Evolutionary conservation across 306 rosid genomes (phyloP).

Genomic region (Malus asiatica): DNA sequence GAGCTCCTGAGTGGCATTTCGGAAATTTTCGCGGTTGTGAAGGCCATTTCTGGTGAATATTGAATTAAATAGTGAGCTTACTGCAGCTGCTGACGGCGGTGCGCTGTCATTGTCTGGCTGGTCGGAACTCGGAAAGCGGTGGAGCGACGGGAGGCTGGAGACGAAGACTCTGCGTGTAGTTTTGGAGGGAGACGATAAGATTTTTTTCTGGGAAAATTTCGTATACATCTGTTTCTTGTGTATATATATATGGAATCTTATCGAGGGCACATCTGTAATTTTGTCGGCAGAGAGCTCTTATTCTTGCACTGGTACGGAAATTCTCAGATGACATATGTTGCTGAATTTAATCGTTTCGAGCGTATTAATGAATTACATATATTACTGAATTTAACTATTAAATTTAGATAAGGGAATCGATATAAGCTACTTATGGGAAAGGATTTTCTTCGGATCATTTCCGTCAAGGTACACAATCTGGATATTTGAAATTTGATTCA

Average conservation of each 20-base stretch:
- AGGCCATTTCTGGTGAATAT: slow-evolving; percentile 31
- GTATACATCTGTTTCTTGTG: neutral
- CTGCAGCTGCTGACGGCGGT: neutral
- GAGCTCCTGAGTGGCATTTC: slow-evolving; percentile 48
- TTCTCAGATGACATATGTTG: too few relatives aligned
- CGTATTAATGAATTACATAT: too few relatives aligned
- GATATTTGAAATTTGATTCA: too few relatives aligned
- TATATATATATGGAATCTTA: neutral
- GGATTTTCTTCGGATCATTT: too few relatives aligned
- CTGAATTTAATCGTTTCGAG: too few relatives aligned
- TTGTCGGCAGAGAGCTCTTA: neutral
- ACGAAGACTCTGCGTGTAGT: neutral
- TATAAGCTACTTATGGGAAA: too few relatives aligned
- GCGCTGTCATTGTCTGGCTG: slow-evolving; percentile 12
- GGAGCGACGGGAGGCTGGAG: neutral
- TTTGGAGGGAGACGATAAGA: slow-evolving; percentile 29
- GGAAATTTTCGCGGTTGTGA: slow-evolving; percentile 36
- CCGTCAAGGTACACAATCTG: too few relatives aligned
- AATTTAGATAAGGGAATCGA: too few relatives aligned
- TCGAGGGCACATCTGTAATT: neutral
- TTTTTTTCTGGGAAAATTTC: slow-evolving; percentile 7
- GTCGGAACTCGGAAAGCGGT: slow-evolving; percentile 14
- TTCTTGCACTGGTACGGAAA: too few relatives aligned
- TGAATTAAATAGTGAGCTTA: neutral
- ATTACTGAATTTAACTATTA: too few relatives aligned